These are phyloP conservation scores for Chenopodium suecicum DNA, from an alignment of 148 eudicot genomes.

Conservation along the genomic window DNA sequence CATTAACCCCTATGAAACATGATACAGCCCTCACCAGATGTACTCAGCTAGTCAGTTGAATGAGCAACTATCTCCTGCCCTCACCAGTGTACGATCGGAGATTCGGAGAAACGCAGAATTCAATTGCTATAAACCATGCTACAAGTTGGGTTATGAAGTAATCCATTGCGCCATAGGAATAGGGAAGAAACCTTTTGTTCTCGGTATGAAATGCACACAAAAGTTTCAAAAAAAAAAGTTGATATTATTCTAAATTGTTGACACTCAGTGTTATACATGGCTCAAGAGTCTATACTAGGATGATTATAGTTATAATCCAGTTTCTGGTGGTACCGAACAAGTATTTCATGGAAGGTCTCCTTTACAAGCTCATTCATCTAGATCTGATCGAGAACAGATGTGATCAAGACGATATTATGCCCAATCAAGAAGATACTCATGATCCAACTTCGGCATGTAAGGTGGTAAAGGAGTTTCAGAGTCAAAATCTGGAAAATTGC, in stretches of 20 bases:
- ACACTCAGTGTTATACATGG: constrained; percentile 28
- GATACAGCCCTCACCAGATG: too few relatives aligned
- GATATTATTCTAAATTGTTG: constrained; percentile 28
- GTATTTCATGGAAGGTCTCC: neutral
- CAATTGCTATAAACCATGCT: neutral
- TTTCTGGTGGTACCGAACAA: constrained; percentile 4
- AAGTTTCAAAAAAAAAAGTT: constrained; percentile 5
- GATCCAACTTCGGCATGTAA: constrained; percentile 50
- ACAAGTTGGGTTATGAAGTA: neutral
- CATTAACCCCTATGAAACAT: neutral
- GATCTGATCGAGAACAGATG: constrained; percentile 49
- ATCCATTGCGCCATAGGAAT: neutral
- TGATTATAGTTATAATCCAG: constrained; percentile 8
- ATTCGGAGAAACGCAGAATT: neutral
- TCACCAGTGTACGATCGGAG: neutral
- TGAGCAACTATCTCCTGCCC: neutral
- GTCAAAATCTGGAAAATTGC: constrained; percentile 40
- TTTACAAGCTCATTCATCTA: neutral
- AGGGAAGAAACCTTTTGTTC: neutral
- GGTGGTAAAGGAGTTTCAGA: constrained; percentile 38
- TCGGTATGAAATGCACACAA: constrained; percentile 1
- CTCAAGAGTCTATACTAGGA: constrained; percentile 23
- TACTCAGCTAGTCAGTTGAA: neutral
- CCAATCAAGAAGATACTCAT: constrained; percentile 51
- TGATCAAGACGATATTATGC: constrained; percentile 68